Evolutionary conservation across 2,329 filamentous ascomycete species (phyloP).

Genomic region (Fusarium dimerum): DNA sequence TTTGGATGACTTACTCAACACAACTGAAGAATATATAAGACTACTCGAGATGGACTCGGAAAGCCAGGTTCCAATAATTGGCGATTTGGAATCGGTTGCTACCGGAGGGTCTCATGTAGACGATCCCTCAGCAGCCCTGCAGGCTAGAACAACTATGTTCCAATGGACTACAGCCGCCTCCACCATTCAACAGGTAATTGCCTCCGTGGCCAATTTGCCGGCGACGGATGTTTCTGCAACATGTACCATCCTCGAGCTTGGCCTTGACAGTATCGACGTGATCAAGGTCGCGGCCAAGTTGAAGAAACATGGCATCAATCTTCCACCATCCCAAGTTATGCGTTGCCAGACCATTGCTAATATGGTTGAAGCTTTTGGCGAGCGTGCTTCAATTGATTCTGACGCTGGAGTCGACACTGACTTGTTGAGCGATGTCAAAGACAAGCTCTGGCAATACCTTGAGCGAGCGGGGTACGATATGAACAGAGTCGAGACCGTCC

Average conservation of each 20-base stretch:
- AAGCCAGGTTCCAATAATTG: conserved; percentile 8
- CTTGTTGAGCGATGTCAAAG: conserved; percentile 23
- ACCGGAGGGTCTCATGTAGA: neutral
- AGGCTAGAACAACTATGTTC: conserved; percentile 39
- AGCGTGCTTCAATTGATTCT: neutral
- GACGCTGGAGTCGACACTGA: neutral
- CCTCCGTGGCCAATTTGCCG: conserved; percentile 58
- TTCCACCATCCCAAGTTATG: conserved; percentile 79
- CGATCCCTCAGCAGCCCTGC: conserved; percentile 35
- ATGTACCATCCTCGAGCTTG: conserved; percentile 76
- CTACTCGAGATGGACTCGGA: conserved; percentile 10
- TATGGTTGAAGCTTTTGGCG: conserved; percentile 44
- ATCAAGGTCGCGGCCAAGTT: conserved; percentile 80
- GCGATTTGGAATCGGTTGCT: neutral
- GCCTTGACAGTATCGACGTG: conserved; percentile 88
- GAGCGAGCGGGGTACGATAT: conserved; percentile 35
- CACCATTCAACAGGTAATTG: conserved; percentile 62
- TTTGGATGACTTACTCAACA: conserved; percentile 37
- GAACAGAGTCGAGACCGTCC: conserved; percentile 53
- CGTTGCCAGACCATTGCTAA: conserved; percentile 65
- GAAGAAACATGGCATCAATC: conserved; percentile 56
- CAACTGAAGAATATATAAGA: conserved; percentile 34
- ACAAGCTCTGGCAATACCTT: conserved; percentile 42
- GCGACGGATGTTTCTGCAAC: conserved; percentile 52
- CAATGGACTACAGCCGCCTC: conserved; percentile 59